Percentiles rank a stretch among this genome's conserved stretches.
phyloP scores from a whole-genome alignment of 2,329 filamentous ascomycete species.

The Colletotrichum endophyticum region DNA sequence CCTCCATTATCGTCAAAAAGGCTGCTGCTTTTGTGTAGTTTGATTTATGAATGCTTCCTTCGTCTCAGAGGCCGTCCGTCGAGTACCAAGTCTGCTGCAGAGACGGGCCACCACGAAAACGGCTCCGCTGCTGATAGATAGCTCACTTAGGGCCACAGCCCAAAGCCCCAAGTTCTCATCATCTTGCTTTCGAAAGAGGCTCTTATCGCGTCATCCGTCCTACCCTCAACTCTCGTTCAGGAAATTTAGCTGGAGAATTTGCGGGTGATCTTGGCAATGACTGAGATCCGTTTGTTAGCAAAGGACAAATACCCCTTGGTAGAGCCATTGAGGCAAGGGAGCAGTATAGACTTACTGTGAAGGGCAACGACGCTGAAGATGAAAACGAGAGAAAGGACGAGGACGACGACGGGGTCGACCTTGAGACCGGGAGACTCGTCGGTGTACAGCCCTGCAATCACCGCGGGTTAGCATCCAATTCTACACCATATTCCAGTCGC shows the following conservation, averaged over 20 bases:
- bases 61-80: neutral
- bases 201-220: neutral
- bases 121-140: neutral
- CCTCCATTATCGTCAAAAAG: constrained; percentile 20
- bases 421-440: constrained; percentile 97
- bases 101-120: neutral
- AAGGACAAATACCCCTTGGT: neutral
- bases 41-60: neutral
- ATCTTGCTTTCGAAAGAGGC: neutral
- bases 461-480: constrained; percentile 28
- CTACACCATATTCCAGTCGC: no score
- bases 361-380: constrained; percentile 98
- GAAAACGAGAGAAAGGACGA: constrained; percentile 95
- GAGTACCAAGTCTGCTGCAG: neutral
- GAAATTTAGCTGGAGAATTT: constrained; percentile 72
- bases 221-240: no score
- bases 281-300: constrained; percentile 48
- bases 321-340: neutral
- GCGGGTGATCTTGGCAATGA: constrained; percentile 94
- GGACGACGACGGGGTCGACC: constrained; percentile 96
- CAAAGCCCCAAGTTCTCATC: neutral
- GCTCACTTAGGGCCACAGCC: neutral
- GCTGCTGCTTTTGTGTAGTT: neutral
- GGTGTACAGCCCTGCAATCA: constrained; percentile 80
- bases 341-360: constrained; percentile 74